Conservation (phyloP, 1,284 basidiomycete species). For the Tilletia setariae region DNA sequence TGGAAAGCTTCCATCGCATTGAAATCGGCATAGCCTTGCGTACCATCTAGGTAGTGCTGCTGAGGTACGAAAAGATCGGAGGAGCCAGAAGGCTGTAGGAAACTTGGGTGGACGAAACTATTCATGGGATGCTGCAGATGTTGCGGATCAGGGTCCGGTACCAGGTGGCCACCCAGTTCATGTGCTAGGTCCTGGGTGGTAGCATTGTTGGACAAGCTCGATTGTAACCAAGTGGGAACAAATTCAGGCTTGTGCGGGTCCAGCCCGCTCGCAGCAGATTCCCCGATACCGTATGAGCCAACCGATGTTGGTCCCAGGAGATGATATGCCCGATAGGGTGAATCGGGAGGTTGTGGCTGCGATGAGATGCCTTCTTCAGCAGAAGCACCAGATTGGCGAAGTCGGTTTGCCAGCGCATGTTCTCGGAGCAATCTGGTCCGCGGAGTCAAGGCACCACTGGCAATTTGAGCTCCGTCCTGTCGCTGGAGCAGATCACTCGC, state of each 20-base stretch:
- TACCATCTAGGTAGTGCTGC: not conserved
- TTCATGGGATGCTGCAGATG: no score
- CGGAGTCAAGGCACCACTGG: constrained; percentile 4
- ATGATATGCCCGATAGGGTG: not conserved
- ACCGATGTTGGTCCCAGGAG: not conserved
- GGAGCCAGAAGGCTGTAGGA: no score
- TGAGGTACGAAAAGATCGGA: no score
- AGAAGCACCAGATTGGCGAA: not conserved
- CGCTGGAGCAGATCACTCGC: not conserved
- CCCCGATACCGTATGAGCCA: not conserved
- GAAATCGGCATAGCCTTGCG: not conserved
- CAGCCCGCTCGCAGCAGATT: not conserved
- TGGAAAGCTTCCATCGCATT: not conserved
- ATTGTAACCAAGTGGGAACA: constrained; percentile 7
- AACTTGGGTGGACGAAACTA: no score
- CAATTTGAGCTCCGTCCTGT: no score
- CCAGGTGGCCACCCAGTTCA: no score
- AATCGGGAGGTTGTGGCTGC: no score
- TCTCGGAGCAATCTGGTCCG: constrained; percentile 2
- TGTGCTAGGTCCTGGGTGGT: no score
- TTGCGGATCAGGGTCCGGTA: no score
- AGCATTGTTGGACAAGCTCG: not conserved
- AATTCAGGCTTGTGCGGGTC: constrained; percentile 16
- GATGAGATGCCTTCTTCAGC: no score
- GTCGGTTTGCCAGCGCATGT: not conserved